A percentile compares a stretch with the other conserved stretches of the same genome.
Conservation (phyloP, 164 flowering plant genomes). For the Piper betle region DNA sequence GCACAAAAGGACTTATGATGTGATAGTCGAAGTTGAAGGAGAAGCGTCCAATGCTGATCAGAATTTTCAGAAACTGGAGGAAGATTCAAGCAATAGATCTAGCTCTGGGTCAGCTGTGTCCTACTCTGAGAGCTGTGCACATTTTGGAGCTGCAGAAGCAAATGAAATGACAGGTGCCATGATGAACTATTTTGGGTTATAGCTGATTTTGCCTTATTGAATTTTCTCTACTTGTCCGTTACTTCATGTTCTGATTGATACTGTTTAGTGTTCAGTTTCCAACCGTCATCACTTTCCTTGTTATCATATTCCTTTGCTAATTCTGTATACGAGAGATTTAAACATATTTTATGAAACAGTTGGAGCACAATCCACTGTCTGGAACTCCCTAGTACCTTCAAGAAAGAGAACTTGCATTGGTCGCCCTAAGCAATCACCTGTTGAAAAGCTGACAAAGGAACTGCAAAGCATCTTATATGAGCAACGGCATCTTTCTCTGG, state of each 20-base stretch:
- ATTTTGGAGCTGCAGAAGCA: slow-evolving; percentile 61
- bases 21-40: slow-evolving; percentile 20
- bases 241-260: not conserved
- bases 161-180: slow-evolving; percentile 79
- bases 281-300: not conserved
- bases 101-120: slow-evolving; percentile 97
- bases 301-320: not conserved
- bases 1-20: slow-evolving; percentile 26
- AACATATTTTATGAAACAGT: slow-evolving; percentile 25
- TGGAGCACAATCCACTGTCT: slow-evolving; percentile 64
- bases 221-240: not conserved
- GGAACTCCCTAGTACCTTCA: slow-evolving; percentile 83
- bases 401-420: slow-evolving; percentile 74
- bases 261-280: not conserved
- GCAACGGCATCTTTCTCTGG: slow-evolving; percentile 56
- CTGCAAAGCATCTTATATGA: slow-evolving; percentile 66
- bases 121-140: slow-evolving; percentile 83
- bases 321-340: not conserved
- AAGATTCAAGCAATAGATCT: slow-evolving; percentile 80
- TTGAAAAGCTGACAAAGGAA: slow-evolving; percentile 92
- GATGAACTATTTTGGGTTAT: not conserved
- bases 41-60: slow-evolving; percentile 23
- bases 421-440: slow-evolving; percentile 57
- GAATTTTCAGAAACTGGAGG: slow-evolving; percentile 54
- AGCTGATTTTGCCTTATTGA: not conserved